A percentile compares a stretch with the other conserved stretches of the same genome.
Evolutionary conservation across 2,329 filamentous ascomycete species (phyloP).

Genomic region (Capronia epimyces): DNA sequence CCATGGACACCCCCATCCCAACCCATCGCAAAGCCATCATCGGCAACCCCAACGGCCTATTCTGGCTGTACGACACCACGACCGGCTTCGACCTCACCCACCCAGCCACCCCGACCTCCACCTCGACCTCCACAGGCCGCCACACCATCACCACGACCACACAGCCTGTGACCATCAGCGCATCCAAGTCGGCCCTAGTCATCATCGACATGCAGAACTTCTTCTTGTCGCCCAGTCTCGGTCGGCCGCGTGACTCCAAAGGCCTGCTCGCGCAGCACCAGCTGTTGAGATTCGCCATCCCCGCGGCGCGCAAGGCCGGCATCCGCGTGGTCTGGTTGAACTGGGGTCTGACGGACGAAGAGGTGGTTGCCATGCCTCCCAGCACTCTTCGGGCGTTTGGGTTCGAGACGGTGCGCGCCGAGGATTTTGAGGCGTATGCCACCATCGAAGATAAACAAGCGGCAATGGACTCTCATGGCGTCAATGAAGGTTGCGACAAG

Average conservation of each 20-base stretch:
- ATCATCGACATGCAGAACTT: constrained; percentile 53
- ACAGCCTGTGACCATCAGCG: constrained; percentile 37
- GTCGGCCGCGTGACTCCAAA: constrained; percentile 40
- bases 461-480: constrained; percentile 28
- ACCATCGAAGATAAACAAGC: constrained; percentile 17
- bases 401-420: constrained; percentile 33
- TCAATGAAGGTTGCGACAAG: constrained; percentile 26
- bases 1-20: constrained; percentile 22
- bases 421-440: constrained; percentile 19
- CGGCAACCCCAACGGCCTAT: constrained; percentile 37
- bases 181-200: constrained; percentile 44
- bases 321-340: constrained; percentile 52
- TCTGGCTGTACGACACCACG: constrained; percentile 43
- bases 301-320: constrained; percentile 47
- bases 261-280: constrained; percentile 40
- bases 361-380: constrained; percentile 49
- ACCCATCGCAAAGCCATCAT: constrained; percentile 37
- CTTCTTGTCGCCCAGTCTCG: constrained; percentile 44
- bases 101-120: constrained; percentile 31
- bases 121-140: constrained; percentile 8
- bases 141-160: constrained; percentile 30
- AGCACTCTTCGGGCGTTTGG: constrained; percentile 47
- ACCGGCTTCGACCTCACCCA: constrained; percentile 46
- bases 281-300: constrained; percentile 43
- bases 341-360: constrained; percentile 53